These are phyloP conservation scores for Solanum piurae DNA, from an alignment of 257 asterid species.

Conservation along the genomic window DNA sequence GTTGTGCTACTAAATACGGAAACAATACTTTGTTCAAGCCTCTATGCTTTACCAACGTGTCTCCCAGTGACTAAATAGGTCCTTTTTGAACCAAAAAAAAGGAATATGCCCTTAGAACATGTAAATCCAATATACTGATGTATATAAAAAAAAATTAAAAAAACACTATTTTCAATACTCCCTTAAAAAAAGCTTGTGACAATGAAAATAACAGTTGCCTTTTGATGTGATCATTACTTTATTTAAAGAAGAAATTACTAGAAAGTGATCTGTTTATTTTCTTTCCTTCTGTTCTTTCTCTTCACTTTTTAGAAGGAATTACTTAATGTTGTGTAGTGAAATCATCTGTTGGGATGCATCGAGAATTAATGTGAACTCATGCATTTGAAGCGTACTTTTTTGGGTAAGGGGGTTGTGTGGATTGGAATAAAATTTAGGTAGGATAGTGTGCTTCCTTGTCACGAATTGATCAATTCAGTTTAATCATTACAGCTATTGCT, in stretches of 20 bases:
- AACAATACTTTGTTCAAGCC: not conserved
- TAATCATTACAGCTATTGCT: not conserved
- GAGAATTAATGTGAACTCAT: not conserved
- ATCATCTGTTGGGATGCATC: not conserved
- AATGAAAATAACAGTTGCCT: not conserved
- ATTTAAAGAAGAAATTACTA: not conserved
- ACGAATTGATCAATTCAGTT: not conserved
- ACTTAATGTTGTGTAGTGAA: not conserved
- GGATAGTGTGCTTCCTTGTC: not conserved
- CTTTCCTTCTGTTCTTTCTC: not conserved
- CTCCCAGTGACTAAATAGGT: not conserved
- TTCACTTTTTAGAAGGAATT: not conserved
- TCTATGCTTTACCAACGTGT: not conserved
- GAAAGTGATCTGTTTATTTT: not conserved
- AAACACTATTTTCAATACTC: not conserved
- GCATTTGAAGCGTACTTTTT: not conserved
- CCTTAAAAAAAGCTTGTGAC: not conserved
- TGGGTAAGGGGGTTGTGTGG: not conserved
- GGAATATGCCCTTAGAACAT: not conserved
- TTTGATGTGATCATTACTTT: not conserved
- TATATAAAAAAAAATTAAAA: not conserved
- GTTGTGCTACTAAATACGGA: not conserved
- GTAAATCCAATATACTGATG: not conserved
- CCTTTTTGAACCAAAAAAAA: not conserved
- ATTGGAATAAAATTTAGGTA: not conserved